Conservation (phyloP, 768 basidiomycete genomes). For the Collybiopsis confluens region DNA sequence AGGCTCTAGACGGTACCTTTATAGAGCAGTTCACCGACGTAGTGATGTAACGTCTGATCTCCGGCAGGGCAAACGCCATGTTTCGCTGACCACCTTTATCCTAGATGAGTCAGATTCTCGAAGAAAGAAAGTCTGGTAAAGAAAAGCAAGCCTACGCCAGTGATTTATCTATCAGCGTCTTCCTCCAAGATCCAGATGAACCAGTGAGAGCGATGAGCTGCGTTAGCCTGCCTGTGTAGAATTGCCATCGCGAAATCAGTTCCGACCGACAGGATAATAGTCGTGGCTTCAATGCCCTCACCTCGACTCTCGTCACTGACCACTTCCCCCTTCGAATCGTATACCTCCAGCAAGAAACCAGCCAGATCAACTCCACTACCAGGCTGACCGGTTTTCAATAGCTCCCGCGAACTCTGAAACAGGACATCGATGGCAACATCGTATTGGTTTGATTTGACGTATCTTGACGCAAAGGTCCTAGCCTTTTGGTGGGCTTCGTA, state of each 20-base stretch:
- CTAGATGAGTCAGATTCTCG: not conserved
- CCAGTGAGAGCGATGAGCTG: conserved; percentile 89
- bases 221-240: conserved; percentile 83
- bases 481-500: conserved; percentile 98
- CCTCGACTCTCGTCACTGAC: conserved; percentile 81
- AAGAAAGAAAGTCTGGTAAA: conserved; percentile 9
- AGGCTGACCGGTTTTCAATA: conserved; percentile 82
- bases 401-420: conserved; percentile 83
- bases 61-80: conserved; percentile 78
- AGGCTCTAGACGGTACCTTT: conserved; percentile 52
- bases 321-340: conserved; percentile 67
- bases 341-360: conserved; percentile 77
- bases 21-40: conserved; percentile 82
- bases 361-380: conserved; percentile 90
- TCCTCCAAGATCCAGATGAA: conserved; percentile 79
- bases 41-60: conserved; percentile 84
- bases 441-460: conserved; percentile 74
- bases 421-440: conserved; percentile 89
- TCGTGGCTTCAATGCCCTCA: too few species aligned
- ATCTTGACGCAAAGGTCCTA: conserved; percentile 88
- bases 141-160: conserved; percentile 55
- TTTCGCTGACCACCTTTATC: conserved; percentile 80
- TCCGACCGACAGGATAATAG: too few species aligned
- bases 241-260: too few species aligned
- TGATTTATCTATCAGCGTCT: conserved; percentile 80